phyloP scores from a whole-genome alignment of 441 rosid genomes.

The Pelargonium myrrhifolium region DNA sequence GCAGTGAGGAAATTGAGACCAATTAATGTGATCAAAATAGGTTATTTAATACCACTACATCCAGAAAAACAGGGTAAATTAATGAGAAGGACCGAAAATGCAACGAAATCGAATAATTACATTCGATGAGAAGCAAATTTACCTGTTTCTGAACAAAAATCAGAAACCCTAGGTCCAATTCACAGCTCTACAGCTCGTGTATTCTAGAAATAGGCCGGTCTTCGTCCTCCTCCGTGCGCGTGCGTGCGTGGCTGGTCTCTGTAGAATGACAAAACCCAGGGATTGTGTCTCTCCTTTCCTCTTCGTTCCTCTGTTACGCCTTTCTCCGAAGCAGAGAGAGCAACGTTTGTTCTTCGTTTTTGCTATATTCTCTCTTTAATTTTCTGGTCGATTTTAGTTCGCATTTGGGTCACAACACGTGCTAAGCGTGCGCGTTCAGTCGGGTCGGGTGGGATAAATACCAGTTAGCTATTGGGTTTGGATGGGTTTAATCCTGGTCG shows the following conservation, averaged over 20 bases:
- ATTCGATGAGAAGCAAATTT: background rate
- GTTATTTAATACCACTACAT: constrained; percentile 17
- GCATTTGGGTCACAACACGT: background rate
- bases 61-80: constrained; percentile 14
- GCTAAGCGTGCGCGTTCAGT: background rate
- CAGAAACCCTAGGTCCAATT: background rate
- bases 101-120: constrained; percentile 1
- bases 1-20: constrained; percentile 12
- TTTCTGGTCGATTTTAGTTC: background rate
- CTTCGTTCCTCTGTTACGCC: constrained; percentile 22
- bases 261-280: constrained; percentile 27
- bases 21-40: constrained; percentile 19
- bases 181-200: background rate
- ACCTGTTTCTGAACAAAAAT: background rate
- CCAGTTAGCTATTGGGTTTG: too few relatives aligned
- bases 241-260: background rate
- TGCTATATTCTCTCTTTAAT: constrained; percentile 4
- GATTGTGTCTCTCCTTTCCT: too few relatives aligned
- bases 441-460: background rate
- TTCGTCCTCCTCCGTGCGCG: background rate
- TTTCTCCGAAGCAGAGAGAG: constrained; percentile 26
- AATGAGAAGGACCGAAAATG: constrained; percentile 14
- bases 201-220: background rate
- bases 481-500: too few relatives aligned
- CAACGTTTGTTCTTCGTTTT: constrained; percentile 25